These are phyloP conservation scores for Flagelloscypha sp. DNA, from an alignment of 768 basidiomycete genomes.

Conservation along the genomic window DNA sequence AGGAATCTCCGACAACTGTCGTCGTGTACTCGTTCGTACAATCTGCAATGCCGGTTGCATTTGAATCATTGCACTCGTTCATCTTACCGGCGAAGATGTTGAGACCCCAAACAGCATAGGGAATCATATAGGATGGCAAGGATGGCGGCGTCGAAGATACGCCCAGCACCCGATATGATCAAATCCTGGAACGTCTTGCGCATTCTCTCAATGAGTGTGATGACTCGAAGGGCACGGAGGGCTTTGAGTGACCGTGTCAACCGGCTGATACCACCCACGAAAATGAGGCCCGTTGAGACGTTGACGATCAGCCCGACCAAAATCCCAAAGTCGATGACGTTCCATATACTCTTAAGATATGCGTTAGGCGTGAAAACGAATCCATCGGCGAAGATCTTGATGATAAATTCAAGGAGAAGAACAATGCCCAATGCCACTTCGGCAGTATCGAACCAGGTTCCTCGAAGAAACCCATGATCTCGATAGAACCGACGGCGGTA, in stretches of 20 bases:
- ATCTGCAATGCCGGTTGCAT: constrained; percentile 42
- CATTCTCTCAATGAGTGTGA: constrained; percentile 84
- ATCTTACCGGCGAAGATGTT: constrained; percentile 86
- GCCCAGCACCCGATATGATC: constrained; percentile 75
- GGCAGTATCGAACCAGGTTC: constrained; percentile 82
- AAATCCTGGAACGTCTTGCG: constrained; percentile 80
- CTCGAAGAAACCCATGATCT: constrained; percentile 48
- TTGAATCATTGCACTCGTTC: constrained; percentile 74
- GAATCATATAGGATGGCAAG: constrained; percentile 88
- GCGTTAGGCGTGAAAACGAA: constrained; percentile 88
- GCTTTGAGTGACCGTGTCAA: constrained; percentile 82
- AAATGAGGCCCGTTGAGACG: constrained; percentile 60
- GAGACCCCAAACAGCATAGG: constrained; percentile 88
- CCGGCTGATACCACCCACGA: constrained; percentile 74
- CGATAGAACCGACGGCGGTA: constrained; percentile 71
- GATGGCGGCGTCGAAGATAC: constrained; percentile 84
- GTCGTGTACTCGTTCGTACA: constrained; percentile 73
- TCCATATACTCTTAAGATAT: constrained; percentile 89
- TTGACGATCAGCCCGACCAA: constrained; percentile 72
- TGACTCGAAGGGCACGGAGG: constrained; percentile 78
- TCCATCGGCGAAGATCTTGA: constrained; percentile 92
- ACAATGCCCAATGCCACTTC: constrained; percentile 64
- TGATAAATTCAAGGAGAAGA: constrained; percentile 73
- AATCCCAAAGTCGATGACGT: constrained; percentile 81
- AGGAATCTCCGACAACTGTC: constrained; percentile 50